These are phyloP conservation scores for Kandelia obovata DNA, from an alignment of 345 rosid genomes.

Conservation along the genomic window DNA sequence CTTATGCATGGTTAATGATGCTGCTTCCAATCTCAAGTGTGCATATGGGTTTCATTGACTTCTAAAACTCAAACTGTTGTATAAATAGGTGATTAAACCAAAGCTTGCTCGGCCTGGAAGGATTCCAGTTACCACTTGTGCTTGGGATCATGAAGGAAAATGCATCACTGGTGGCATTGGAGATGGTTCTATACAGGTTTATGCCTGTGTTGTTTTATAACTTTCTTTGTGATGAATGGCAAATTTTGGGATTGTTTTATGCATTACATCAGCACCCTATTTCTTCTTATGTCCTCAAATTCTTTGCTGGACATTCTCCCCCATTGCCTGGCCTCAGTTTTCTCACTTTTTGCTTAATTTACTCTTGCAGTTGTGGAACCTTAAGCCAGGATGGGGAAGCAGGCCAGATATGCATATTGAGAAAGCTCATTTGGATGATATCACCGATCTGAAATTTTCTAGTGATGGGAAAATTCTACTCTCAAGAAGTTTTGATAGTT, in stretches of 20 bases:
- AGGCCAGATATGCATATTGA: conserved; percentile 80
- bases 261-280: background rate
- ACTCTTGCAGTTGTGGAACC: conserved; percentile 71
- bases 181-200: conserved; percentile 94
- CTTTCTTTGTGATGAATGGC: background rate
- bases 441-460: conserved; percentile 83
- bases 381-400: conserved; percentile 99
- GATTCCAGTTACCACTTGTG: conserved; percentile 85
- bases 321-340: background rate
- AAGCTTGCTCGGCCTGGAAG: conserved; percentile 98
- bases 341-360: background rate
- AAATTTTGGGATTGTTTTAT: background rate
- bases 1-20: background rate
- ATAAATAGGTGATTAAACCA: conserved; percentile 83
- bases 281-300: background rate
- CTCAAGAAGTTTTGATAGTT: conserved; percentile 87
- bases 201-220: conserved; percentile 13
- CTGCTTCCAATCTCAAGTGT: background rate
- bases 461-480: conserved; percentile 69
- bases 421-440: conserved; percentile 87
- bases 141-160: conserved; percentile 96
- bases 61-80: conserved; percentile 12
- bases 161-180: conserved; percentile 85
- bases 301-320: conserved; percentile 13
- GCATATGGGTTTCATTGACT: background rate